These are phyloP conservation scores for Sarcodon sp. DNA, from an alignment of 768 basidiomycete genomes.

Conservation along the genomic window DNA sequence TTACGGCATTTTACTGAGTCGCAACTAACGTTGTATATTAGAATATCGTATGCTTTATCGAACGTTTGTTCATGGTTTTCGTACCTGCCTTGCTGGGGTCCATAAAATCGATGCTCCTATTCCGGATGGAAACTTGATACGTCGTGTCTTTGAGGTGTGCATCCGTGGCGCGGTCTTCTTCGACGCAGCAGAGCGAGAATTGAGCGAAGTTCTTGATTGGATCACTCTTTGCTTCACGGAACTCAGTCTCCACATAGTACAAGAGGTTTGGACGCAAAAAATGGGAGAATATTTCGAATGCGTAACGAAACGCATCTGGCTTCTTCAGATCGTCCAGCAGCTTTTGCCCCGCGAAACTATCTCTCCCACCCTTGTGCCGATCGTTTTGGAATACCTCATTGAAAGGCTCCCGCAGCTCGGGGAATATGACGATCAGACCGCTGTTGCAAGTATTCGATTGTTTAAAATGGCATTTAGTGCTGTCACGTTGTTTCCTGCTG, in stretches of 20 bases:
- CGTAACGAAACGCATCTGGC: conserved; percentile 59
- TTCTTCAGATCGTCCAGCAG: conserved; percentile 76
- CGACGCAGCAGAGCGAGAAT: conserved; percentile 56
- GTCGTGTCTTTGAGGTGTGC: conserved; percentile 77
- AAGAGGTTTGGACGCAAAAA: conserved; percentile 92
- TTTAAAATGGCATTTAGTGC: conserved; percentile 95
- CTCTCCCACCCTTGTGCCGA: conserved; percentile 75
- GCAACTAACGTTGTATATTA: conserved; percentile 17
- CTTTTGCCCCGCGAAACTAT: conserved; percentile 70
- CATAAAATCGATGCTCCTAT: conserved; percentile 69
- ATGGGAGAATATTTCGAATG: conserved; percentile 84
- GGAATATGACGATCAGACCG: conserved; percentile 70
- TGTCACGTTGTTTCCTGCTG: conserved; percentile 54
- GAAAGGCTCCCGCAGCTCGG: conserved; percentile 74
- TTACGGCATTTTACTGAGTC: conserved; percentile 1
- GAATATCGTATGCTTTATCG: conserved; percentile 82
- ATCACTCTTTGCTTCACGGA: conserved; percentile 63
- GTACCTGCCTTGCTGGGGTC: conserved; percentile 62
- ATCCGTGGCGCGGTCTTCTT: conserved; percentile 74
- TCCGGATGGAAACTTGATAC: conserved; percentile 79
- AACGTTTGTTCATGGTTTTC: conserved; percentile 80
- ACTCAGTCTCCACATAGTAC: conserved; percentile 84
- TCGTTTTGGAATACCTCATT: conserved; percentile 79
- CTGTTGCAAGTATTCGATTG: conserved; percentile 75
- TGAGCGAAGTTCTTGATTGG: conserved; percentile 77